Evolutionary conservation across 2,329 filamentous ascomycete genomes (phyloP).

Genomic region (Trichoderma gracile): DNA sequence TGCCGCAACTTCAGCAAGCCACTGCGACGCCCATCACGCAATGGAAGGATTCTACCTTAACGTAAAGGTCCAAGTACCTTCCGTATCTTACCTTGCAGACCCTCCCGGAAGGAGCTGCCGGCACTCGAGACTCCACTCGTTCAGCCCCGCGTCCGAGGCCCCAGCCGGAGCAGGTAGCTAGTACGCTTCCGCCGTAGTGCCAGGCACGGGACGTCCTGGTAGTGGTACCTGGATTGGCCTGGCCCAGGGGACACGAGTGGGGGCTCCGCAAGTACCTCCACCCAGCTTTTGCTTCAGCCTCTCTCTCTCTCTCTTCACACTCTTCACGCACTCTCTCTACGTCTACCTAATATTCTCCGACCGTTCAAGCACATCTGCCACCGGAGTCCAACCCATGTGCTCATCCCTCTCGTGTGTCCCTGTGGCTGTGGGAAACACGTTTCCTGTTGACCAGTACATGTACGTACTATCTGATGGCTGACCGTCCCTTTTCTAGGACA

Average conservation of each 20-base stretch:
- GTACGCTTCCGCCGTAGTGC: neutral
- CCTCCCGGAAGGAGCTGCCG: constrained; percentile 16
- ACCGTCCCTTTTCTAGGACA: no score
- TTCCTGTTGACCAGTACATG: neutral
- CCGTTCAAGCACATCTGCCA: neutral
- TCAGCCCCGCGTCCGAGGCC: constrained; percentile 12
- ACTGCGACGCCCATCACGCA: no score
- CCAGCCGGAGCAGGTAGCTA: neutral
- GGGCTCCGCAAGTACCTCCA: neutral
- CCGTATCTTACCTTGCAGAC: neutral
- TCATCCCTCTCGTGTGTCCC: no score
- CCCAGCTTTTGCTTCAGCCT: constrained; percentile 2
- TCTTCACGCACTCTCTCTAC: neutral
- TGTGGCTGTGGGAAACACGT: no score
- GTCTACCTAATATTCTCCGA: no score
- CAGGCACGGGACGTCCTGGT: neutral
- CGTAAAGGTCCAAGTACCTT: no score
- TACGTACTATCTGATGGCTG: neutral
- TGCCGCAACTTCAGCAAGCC: no score
- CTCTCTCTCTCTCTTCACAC: neutral
- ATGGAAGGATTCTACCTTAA: no score
- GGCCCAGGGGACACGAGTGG: neutral
- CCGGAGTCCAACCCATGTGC: neutral
- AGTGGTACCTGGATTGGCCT: neutral
- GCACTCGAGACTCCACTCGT: constrained; percentile 14